Evolutionary conservation across 163 green algal genomes (phyloP), one percentile per base, ranked within the genome.

Genomic region (Coccomyxa subellipsoidea): DNA sequence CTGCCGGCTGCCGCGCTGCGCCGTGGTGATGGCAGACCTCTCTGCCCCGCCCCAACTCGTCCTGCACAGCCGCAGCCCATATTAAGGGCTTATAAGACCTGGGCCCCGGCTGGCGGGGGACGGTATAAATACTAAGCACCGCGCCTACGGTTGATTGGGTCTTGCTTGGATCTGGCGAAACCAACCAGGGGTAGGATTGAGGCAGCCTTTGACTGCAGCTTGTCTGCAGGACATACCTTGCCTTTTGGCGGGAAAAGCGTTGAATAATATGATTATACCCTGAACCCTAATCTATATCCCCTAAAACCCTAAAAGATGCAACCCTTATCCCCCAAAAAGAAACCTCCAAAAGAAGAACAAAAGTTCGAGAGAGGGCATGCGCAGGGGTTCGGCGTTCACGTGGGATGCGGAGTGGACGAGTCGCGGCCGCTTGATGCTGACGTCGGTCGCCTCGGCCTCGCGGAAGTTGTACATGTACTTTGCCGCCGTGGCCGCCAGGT

Each of bases 391-490:
- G 10, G 9, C 18, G n/a, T 23, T 73, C 66, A 73, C 66, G 7
- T 77, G 32, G 2, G 32, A 77, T 29, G 8, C 18, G 27, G 32
- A 47, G 32, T 66, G 36, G 37, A 59, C 31, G 23, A 66, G 9
- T 7, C 36, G 36, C 15, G 18, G 10, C 0, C 75, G 38, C 37
- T 80, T 80, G 37, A 31, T 23, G 38, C 38, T 38, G 36, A 66
- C 75, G 5, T 80, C 36, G 4, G 27, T 66, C 75, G 69, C 75
- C 37, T 80, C 36, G 38, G 36, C 75, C 15, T 80, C 75, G 1
- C 37, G 2, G 3, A 80, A 34, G 4, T 36, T 15, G 37, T 34
- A 69, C 75, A 80, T 80, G 75, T 80, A 80, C 37, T 80, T 80
- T 2, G 15, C 27, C 2, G 38, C 75, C 29, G 75, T 80, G 2